Percentiles rank a stretch among this genome's conserved stretches.
phyloP scores from a whole-genome alignment of 495 filamentous ascomycete genomes.

The Tirmania nivea region DNA sequence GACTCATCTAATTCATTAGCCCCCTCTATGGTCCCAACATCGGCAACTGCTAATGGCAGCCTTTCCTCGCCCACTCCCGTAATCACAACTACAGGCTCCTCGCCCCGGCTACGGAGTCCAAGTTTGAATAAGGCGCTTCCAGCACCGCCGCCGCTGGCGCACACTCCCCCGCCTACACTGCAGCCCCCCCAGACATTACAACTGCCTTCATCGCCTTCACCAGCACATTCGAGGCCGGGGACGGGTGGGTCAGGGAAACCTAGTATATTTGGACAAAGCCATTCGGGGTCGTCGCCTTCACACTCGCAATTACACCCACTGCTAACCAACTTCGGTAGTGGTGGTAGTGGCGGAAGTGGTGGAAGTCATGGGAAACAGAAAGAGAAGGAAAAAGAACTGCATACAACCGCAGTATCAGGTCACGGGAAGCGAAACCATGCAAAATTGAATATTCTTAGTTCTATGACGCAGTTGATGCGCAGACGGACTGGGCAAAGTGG shows the following conservation, averaged over 20 bases:
- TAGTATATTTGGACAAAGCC: too few species aligned
- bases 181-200: too few species aligned
- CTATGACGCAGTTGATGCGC: slow-evolving; percentile 45
- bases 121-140: neutral
- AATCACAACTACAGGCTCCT: too few species aligned
- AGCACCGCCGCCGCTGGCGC: neutral
- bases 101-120: too few species aligned
- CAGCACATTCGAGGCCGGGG: too few species aligned
- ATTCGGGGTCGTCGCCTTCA: neutral
- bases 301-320: neutral
- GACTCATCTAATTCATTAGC: too few species aligned
- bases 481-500: slow-evolving; percentile 31
- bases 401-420: neutral
- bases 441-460: slow-evolving; percentile 30
- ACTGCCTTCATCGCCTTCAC: too few species aligned
- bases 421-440: neutral
- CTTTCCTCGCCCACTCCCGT: too few species aligned
- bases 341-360: neutral
- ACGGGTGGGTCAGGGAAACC: too few species aligned
- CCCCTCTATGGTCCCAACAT: too few species aligned
- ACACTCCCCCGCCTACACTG: neutral
- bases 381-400: neutral
- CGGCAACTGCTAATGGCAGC: too few species aligned
- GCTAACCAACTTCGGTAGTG: neutral
- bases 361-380: neutral